Percentiles rank a stretch among this genome's conserved stretches.
These are phyloP conservation scores for Ehretia macrophylla DNA, from an alignment of 257 asterid genomes.

Conservation along the genomic window DNA sequence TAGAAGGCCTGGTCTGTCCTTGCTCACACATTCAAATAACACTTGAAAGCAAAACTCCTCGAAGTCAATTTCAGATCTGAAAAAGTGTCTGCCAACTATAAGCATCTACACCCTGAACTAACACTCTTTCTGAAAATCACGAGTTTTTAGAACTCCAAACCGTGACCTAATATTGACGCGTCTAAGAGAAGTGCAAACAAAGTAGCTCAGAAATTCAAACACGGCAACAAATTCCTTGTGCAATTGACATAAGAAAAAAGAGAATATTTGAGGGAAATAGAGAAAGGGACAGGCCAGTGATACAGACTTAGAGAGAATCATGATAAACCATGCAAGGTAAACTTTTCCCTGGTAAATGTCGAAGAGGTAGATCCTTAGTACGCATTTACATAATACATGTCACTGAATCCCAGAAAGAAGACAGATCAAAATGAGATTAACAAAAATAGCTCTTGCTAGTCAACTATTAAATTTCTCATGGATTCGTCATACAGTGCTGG, in stretches of 20 bases:
- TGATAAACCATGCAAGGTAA: not conserved
- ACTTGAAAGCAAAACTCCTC: slow-evolving; percentile 92
- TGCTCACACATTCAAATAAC: slow-evolving; percentile 93
- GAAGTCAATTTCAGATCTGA: slow-evolving; percentile 78
- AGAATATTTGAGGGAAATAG: not conserved
- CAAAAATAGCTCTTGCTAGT: no score
- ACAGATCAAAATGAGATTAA: no score
- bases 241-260: not conserved
- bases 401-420: no score
- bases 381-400: no score
- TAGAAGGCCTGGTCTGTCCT: slow-evolving; percentile 87
- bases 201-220: not conserved
- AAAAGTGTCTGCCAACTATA: slow-evolving; percentile 12
- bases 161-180: no score
- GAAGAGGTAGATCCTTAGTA: not conserved
- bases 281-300: not conserved
- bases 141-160: no score
- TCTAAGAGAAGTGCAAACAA: not conserved
- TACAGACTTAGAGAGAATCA: not conserved
- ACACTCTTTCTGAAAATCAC: not conserved
- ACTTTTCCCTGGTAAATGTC: not conserved
- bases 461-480: no score
- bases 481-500: no score
- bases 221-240: no score
- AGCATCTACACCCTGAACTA: not conserved